Evolutionary conservation across 169 alveolate genomes (phyloP).

Genomic region (Perkinsus marinus): DNA sequence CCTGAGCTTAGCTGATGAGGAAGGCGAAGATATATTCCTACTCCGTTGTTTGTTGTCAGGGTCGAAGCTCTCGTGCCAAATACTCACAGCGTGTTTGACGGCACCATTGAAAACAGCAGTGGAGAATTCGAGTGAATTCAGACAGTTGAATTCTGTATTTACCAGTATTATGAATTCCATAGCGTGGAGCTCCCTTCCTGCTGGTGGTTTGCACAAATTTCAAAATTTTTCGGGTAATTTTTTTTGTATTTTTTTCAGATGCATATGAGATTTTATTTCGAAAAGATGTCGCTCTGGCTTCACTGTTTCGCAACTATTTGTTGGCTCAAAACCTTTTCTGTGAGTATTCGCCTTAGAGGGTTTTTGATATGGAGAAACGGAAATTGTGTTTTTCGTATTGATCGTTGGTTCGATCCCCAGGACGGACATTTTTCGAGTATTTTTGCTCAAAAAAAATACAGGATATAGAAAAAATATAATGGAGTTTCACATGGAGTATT

Average conservation of each 20-base stretch:
- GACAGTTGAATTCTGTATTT: neutral
- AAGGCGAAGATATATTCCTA: too few relatives aligned
- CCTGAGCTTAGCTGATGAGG: too few relatives aligned
- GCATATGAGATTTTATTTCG: neutral
- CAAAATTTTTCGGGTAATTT: too few relatives aligned
- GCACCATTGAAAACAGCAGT: neutral
- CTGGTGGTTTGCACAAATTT: neutral
- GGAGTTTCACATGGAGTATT: too few relatives aligned
- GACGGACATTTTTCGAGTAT: too few relatives aligned
- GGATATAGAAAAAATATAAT: too few relatives aligned
- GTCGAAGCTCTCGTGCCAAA: neutral
- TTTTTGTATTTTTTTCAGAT: neutral
- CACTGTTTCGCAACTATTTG: neutral
- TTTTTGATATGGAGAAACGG: too few relatives aligned
- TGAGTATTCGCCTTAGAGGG: neutral
- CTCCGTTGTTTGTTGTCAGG: too few relatives aligned
- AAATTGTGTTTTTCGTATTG: too few relatives aligned
- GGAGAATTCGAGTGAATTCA: neutral
- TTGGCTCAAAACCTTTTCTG: neutral
- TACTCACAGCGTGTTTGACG: neutral
- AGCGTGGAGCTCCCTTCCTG: neutral
- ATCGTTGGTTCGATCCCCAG: too few relatives aligned
- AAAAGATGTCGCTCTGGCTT: neutral
- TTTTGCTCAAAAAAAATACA: too few relatives aligned
- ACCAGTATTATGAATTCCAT: neutral